These are phyloP conservation scores for Blastobotrys parvus DNA, from an alignment of 805 yeast genomes.

Conservation along the genomic window DNA sequence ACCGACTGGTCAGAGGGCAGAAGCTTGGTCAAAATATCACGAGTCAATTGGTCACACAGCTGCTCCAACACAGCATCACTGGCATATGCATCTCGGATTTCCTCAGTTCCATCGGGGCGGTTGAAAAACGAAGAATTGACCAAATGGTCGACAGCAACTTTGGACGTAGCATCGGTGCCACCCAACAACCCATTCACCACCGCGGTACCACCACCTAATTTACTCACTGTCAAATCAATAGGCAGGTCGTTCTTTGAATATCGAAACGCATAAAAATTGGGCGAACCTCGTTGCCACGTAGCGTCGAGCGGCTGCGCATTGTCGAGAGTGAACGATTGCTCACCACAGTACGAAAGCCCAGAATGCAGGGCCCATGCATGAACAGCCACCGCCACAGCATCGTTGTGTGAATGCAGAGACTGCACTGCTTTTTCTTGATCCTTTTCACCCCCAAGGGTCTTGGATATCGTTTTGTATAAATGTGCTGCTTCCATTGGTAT, in stretches of 20 bases:
- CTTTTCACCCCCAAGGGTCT: slow-evolving; percentile 8
- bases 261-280: slow-evolving; percentile 13
- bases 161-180: slow-evolving; percentile 8
- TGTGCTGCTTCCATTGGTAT: slow-evolving; percentile 18
- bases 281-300: slow-evolving; percentile 14
- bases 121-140: slow-evolving; percentile 13
- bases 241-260: slow-evolving; percentile 4
- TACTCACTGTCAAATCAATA: slow-evolving; percentile 11
- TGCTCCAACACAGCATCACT: slow-evolving; percentile 9
- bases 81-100: slow-evolving; percentile 11
- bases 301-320: slow-evolving; percentile 1
- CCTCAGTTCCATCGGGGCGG: slow-evolving; percentile 17
- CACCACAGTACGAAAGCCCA: slow-evolving; percentile 2
- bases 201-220: slow-evolving; percentile 8
- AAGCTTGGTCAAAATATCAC: not conserved
- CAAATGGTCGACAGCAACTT: slow-evolving; percentile 7
- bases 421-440: slow-evolving; percentile 12
- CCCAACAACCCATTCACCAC: slow-evolving; percentile 7
- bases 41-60: slow-evolving; percentile 4
- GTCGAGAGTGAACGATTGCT: not conserved
- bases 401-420: slow-evolving; percentile 9
- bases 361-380: slow-evolving; percentile 13
- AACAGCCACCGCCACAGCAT: slow-evolving; percentile 16
- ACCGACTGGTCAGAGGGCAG: not conserved
- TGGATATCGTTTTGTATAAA: slow-evolving; percentile 12